Evolutionary conservation across 345 rosid species (phyloP).

Genomic region (Euphorbia peplus): DNA sequence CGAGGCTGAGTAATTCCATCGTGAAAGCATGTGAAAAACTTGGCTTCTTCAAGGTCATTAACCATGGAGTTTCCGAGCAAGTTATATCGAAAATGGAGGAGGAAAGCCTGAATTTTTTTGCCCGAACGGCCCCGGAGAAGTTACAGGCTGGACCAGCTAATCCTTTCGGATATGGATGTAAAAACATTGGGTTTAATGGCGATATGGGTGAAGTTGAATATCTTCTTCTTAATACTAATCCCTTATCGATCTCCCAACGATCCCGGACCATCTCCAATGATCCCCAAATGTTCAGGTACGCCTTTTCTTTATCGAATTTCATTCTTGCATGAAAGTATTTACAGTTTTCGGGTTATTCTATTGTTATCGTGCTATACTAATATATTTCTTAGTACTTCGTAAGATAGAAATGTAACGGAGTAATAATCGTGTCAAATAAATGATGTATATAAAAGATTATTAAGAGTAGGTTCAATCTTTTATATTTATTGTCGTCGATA

Average conservation of each 20-base stretch:
- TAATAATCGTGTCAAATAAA: too few relatives aligned
- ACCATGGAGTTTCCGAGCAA: constrained; percentile 30
- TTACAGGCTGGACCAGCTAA: constrained; percentile 26
- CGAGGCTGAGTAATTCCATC: constrained; percentile 13
- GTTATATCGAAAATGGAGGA: constrained; percentile 21
- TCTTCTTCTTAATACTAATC: constrained; percentile 26
- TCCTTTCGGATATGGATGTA: constrained; percentile 39
- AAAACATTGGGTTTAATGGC: constrained; percentile 36
- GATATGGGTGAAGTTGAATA: constrained; percentile 38
- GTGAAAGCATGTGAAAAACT: constrained; percentile 29
- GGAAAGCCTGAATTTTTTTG: constrained; percentile 25
- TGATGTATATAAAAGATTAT: too few relatives aligned
- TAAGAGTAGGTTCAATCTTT: too few relatives aligned
- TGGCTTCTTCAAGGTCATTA: constrained; percentile 38
- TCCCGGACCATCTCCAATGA: constrained; percentile 25
- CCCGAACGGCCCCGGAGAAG: constrained; percentile 23
- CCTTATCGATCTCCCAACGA: constrained; percentile 23
- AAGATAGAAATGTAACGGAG: too few relatives aligned
- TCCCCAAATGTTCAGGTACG: constrained; percentile 26
- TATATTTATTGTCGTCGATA: too few relatives aligned
- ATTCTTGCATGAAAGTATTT: neutral
- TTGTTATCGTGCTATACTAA: neutral
- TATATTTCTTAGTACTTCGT: too few relatives aligned
- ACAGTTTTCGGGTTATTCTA: neutral
- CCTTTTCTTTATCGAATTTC: neutral